A percentile compares a stretch with the other conserved stretches of the same genome.
Evolutionary conservation across 352 stramenopile species (phyloP).

Genomic region (Stramenopiles sp.): DNA sequence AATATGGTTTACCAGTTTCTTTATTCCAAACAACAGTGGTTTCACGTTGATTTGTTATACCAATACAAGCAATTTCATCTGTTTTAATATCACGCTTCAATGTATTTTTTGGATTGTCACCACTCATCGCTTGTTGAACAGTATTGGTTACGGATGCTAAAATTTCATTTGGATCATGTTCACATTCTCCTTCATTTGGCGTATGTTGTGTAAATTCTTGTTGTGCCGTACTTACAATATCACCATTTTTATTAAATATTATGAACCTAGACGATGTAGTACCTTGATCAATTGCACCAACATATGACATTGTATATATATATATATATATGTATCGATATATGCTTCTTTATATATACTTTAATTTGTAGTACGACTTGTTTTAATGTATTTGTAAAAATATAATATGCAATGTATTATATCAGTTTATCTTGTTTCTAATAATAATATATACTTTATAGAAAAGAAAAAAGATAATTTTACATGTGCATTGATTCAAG

Average conservation of each 20-base stretch:
- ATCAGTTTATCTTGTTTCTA: too few species aligned
- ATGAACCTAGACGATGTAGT: conserved; percentile 90
- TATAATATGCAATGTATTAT: too few species aligned
- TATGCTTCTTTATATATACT: too few species aligned
- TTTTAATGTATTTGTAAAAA: too few species aligned
- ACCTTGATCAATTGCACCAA: conserved; percentile 81
- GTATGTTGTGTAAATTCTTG: conserved; percentile 90
- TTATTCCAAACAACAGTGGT: conserved; percentile 91
- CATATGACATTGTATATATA: too few species aligned
- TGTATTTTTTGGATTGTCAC: neutral
- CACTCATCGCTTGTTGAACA: neutral
- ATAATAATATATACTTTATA: too few species aligned
- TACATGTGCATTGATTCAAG: too few species aligned
- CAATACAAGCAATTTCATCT: conserved; percentile 56
- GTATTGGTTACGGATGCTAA: conserved; percentile 23
- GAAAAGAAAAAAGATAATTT: too few species aligned
- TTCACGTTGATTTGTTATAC: conserved; percentile 98
- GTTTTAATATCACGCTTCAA: neutral
- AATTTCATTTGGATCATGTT: conserved; percentile 91
- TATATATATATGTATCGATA: too few species aligned
- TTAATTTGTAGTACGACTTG: too few species aligned
- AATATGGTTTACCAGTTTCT: conserved; percentile 76
- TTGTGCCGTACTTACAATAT: conserved; percentile 68
- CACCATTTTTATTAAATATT: conserved; percentile 63
- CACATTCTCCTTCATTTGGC: conserved; percentile 66